phyloP scores from a whole-genome alignment of 441 rosid species.

The Lepidium campestre region DNA sequence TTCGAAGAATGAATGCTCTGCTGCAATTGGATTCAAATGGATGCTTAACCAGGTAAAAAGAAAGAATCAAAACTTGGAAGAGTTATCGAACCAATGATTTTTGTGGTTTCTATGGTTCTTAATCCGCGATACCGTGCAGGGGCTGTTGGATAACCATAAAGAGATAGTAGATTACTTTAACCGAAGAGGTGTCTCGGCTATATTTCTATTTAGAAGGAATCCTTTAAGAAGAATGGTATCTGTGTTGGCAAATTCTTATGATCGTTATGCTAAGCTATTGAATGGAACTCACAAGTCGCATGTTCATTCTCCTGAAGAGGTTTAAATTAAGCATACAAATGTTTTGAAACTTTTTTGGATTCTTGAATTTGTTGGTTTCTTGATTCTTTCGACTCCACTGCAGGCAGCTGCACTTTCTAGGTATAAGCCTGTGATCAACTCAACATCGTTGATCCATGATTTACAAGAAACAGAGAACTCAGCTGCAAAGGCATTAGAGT shows the following conservation, averaged over 20 bases:
- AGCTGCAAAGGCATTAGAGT: constrained; percentile 48
- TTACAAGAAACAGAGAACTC: constrained; percentile 48
- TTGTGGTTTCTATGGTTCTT: background rate
- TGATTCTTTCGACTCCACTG: constrained; percentile 5
- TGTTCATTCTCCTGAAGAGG: constrained; percentile 90
- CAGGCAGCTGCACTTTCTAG: constrained; percentile 69
- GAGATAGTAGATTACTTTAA: constrained; percentile 75
- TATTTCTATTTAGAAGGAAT: constrained; percentile 78
- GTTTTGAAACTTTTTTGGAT: background rate
- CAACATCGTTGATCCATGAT: constrained; percentile 54
- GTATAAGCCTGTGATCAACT: constrained; percentile 72
- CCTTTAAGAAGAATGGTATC: constrained; percentile 84
- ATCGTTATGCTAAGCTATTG: constrained; percentile 75
- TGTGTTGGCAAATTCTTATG: constrained; percentile 76
- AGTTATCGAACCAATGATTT: background rate
- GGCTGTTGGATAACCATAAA: constrained; percentile 61
- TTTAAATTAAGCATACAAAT: constrained; percentile 7
- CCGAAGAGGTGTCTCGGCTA: constrained; percentile 58
- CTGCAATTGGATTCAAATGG: constrained; percentile 97
- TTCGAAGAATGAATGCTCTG: constrained; percentile 93
- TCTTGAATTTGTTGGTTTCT: constrained; percentile 14
- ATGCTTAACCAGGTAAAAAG: constrained; percentile 87
- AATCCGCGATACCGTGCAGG: constrained; percentile 36
- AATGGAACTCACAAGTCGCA: constrained; percentile 97
- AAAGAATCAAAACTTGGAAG: background rate